Evolutionary conservation across 1,139 yeast species (phyloP).

Genomic region (Pichia sp.): DNA sequence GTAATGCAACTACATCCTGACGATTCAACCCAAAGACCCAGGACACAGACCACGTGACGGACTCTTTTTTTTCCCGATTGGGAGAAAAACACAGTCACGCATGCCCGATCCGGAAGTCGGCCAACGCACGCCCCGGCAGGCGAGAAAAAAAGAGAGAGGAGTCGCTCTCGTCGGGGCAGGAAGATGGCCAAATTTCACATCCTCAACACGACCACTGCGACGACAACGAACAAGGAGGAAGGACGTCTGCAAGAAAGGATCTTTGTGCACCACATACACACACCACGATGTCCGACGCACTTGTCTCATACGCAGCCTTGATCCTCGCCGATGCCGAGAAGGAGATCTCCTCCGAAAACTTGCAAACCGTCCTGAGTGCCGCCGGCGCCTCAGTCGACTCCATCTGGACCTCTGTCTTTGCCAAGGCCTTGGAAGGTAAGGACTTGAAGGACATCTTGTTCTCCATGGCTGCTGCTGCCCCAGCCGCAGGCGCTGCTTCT

Average conservation of each 20-base stretch:
- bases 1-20: no score
- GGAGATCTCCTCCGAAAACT: slow-evolving; percentile 92
- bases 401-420: slow-evolving; percentile 93
- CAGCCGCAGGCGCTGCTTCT: slow-evolving; percentile 56
- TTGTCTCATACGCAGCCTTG: slow-evolving; percentile 89
- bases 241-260: no score
- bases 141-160: no score
- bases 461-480: slow-evolving; percentile 54
- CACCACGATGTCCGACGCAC: slow-evolving; percentile 53
- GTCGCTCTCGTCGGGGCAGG: neutral
- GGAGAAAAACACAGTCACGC: slow-evolving; percentile 5
- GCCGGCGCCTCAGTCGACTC: slow-evolving; percentile 86
- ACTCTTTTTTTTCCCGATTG: neutral
- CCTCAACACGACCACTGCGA: no score
- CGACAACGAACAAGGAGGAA: no score
- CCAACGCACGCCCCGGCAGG: neutral
- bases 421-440: slow-evolving; percentile 97
- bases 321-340: slow-evolving; percentile 96
- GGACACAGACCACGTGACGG: no score
- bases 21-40: no score
- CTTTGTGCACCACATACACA: no score
- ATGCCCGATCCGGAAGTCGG: neutral
- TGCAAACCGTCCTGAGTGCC: slow-evolving; percentile 77
- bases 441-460: slow-evolving; percentile 76
- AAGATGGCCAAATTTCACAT: neutral